Percentiles rank a stretch among this genome's conserved stretches.
Conservation (phyloP, 306 rosid species). For the Dryas alaskensis region DNA sequence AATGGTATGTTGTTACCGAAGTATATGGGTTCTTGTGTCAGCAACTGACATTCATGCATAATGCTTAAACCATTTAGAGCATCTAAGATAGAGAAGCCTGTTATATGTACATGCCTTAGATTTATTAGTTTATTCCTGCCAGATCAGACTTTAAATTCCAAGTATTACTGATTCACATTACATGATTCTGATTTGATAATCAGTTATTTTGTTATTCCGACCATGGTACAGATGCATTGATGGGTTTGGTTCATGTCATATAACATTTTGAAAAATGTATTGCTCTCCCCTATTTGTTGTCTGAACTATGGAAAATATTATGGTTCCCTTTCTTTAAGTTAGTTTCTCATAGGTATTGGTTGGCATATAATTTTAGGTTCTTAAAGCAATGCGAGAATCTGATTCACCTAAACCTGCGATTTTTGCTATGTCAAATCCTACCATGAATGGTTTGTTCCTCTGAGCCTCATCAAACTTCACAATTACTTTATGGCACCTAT, state of each 20-base stretch:
- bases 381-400: conserved; percentile 89
- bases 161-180: conserved; percentile 1
- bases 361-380: conserved; percentile 63
- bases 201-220: background rate
- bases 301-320: background rate
- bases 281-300: background rate
- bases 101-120: background rate
- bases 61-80: conserved; percentile 1
- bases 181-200: background rate
- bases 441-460: conserved; percentile 82
- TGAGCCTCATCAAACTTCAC: conserved; percentile 30
- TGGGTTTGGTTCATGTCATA: background rate
- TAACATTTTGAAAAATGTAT: background rate
- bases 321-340: conserved; percentile 7
- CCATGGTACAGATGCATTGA: background rate
- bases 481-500: conserved; percentile 28
- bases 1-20: background rate
- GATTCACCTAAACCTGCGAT: conserved; percentile 92
- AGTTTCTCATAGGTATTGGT: conserved; percentile 19
- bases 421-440: conserved; percentile 99
- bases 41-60: background rate
- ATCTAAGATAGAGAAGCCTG: background rate
- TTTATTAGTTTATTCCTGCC: background rate
- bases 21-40: background rate
- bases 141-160: background rate